Evolutionary conservation across 495 filamentous ascomycete genomes (phyloP), one percentile per base, ranked within the genome.

Genomic region (Aspergillus coremiiformis): DNA sequence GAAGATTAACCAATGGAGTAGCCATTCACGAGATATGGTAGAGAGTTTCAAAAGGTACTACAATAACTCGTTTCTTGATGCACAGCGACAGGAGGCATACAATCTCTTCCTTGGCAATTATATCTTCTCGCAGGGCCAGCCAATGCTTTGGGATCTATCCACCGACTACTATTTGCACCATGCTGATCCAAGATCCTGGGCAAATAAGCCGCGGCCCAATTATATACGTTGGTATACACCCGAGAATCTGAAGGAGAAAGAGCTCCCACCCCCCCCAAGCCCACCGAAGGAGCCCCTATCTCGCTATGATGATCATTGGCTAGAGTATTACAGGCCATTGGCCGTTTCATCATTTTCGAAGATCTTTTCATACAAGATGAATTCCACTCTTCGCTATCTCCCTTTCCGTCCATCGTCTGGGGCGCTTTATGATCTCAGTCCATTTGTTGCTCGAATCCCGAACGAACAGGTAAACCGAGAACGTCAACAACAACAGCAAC

Each of bases 1-100:
- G 45, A 96, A 96, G 67, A 94, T 96, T 64, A 97, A 97, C 54
- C 91, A 96, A 64, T 98, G 93, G 93, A 95, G 89, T 33, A 95
- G 90, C 56, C 89, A 94, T 60, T 96, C 93, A 6, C 79, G 93
- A 39, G 93, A 98, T 66, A 98, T 98, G 93, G 89, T 98, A 9
- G 93, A 98, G 68, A 95, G 89, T 66, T 96, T 98, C 75, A 98
- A 97, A 65, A 83, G 93, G 26, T 98, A 97, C 70, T 98, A 98
- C 70, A 95, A 97, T 66, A 98, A 98, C 66, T 96, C 91, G 0
- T 98, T 98, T 69, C 77, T 97, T 8, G 93, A 98, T 66, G 87
- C 87, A 17, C 93, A 97, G 63, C 82, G 93, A 37, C 93, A 98
- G 70, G 93, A 98, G 64, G 93, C 94, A 0, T 97, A 97, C 65